Conservation (phyloP, 352 stramenopile genomes). For the Globisporangium ultimum region DNA sequence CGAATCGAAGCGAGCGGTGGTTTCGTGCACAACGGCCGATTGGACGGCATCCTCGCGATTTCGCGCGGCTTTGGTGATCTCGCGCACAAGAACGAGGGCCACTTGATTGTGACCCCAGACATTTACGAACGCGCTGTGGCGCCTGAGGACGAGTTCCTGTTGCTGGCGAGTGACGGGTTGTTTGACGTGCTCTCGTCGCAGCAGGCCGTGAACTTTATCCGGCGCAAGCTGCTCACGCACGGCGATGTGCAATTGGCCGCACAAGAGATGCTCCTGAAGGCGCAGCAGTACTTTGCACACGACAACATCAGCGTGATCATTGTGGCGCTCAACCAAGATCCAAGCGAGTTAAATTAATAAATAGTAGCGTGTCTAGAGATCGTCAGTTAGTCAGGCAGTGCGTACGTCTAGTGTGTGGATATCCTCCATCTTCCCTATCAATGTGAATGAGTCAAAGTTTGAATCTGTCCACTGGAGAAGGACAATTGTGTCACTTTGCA, state of each 20-base stretch:
- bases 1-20: conserved; percentile 80
- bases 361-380: conserved; percentile 5
- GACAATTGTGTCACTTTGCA: background rate
- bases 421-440: background rate
- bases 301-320: conserved; percentile 92
- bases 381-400: background rate
- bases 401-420: background rate
- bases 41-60: conserved; percentile 86
- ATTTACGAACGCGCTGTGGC: conserved; percentile 64
- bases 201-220: conserved; percentile 89
- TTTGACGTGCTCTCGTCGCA: conserved; percentile 91
- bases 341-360: conserved; percentile 18
- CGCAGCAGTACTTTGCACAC: conserved; percentile 86
- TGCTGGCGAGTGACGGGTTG: conserved; percentile 90
- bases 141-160: conserved; percentile 83
- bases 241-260: conserved; percentile 87
- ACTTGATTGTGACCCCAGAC: conserved; percentile 82
- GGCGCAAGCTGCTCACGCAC: conserved; percentile 82
- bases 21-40: conserved; percentile 85
- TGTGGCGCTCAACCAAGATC: conserved; percentile 74
- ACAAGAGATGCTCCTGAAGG: conserved; percentile 85
- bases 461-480: too few relatives aligned
- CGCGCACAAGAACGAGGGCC: conserved; percentile 86
- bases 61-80: conserved; percentile 88
- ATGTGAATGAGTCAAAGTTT: background rate